These are phyloP conservation scores for Ceratobasidium sp. DNA, from an alignment of 1,284 basidiomycete genomes.

Conservation along the genomic window DNA sequence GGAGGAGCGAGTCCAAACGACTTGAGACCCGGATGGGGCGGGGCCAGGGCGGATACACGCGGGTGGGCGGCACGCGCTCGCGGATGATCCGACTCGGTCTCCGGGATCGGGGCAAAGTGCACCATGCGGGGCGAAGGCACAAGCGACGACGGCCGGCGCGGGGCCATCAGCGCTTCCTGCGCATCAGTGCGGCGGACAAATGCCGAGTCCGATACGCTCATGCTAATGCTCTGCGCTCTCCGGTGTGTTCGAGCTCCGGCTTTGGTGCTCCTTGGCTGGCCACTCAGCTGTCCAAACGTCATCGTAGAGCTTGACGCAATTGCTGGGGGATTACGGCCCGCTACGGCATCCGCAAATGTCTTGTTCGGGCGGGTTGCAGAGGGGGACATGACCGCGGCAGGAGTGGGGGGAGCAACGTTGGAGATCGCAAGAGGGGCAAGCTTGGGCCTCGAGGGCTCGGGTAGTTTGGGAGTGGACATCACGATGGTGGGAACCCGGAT, in stretches of 20 bases:
- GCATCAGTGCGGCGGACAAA: slow-evolving; percentile 9
- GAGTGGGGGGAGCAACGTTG: neutral
- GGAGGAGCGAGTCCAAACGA: slow-evolving; percentile 28
- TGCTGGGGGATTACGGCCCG: slow-evolving; percentile 10
- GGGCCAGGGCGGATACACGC: slow-evolving; percentile 30
- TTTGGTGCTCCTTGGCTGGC: slow-evolving; percentile 27
- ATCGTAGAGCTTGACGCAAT: slow-evolving; percentile 3
- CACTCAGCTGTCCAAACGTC: slow-evolving; percentile 25
- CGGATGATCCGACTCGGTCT: neutral
- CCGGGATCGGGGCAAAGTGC: slow-evolving; percentile 33
- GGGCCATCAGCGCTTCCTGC: neutral
- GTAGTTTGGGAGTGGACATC: slow-evolving; percentile 5
- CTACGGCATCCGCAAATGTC: slow-evolving; percentile 33
- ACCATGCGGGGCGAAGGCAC: slow-evolving; percentile 29
- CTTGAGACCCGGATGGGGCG: slow-evolving; percentile 23
- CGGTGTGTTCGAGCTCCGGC: slow-evolving; percentile 31
- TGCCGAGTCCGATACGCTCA: slow-evolving; percentile 19
- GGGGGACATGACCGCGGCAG: slow-evolving; percentile 7
- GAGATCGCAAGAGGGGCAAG: slow-evolving; percentile 1
- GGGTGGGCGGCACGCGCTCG: slow-evolving; percentile 20
- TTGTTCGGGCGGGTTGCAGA: slow-evolving; percentile 34
- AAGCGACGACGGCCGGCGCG: slow-evolving; percentile 19
- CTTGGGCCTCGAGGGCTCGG: neutral
- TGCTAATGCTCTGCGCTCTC: slow-evolving; percentile 30
- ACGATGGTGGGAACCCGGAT: neutral